Conservation (phyloP, 495 filamentous ascomycete species). For the Aspergillus homomorphus region DNA sequence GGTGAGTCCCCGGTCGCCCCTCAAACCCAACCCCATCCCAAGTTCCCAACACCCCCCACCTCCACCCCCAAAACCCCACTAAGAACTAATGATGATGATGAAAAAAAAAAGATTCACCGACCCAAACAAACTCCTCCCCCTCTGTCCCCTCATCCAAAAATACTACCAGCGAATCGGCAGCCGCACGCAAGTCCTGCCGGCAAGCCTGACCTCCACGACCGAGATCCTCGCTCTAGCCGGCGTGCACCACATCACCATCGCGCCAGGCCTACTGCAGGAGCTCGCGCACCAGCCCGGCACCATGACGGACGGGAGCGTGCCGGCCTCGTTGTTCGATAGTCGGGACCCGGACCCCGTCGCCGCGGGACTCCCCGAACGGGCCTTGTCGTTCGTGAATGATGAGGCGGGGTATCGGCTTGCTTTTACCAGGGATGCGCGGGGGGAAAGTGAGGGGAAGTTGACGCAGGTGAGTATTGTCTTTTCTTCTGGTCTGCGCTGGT, state of each 20-base stretch:
- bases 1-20: slow-evolving; percentile 30
- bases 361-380: not conserved
- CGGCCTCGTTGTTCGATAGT: slow-evolving; percentile 36
- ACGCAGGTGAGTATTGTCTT: slow-evolving; percentile 39
- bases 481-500: not conserved
- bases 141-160: slow-evolving; percentile 51
- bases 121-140: slow-evolving; percentile 41
- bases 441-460: slow-evolving; percentile 50
- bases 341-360: slow-evolving; percentile 1
- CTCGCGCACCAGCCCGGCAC: slow-evolving; percentile 34
- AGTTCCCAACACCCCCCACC: not conserved
- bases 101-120: slow-evolving; percentile 30
- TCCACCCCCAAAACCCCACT: not conserved
- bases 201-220: slow-evolving; percentile 52
- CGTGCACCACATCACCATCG: slow-evolving; percentile 55
- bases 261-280: slow-evolving; percentile 47
- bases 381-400: slow-evolving; percentile 36
- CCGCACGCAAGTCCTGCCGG: slow-evolving; percentile 53
- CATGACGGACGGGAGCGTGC: slow-evolving; percentile 21
- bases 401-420: slow-evolving; percentile 46
- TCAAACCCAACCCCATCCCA: slow-evolving; percentile 31
- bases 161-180: slow-evolving; percentile 45
- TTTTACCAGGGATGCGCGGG: slow-evolving; percentile 47
- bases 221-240: slow-evolving; percentile 59
- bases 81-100: slow-evolving; percentile 7